phyloP scores from a whole-genome alignment of 2,329 filamentous ascomycete genomes.

The Thermoascus crustaceus region DNA sequence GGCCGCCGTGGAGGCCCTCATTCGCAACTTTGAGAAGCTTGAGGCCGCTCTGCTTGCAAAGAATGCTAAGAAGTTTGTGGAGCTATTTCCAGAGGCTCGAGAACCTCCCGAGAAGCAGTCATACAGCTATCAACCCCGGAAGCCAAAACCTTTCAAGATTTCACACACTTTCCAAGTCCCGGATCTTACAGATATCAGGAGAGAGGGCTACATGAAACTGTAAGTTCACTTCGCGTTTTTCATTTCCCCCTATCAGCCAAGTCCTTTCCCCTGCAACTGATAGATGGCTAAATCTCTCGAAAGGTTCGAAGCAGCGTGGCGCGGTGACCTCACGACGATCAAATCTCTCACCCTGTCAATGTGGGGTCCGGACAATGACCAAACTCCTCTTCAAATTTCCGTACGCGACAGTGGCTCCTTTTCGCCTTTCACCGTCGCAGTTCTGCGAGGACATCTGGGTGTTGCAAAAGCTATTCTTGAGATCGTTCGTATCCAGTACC shows the following conservation, averaged over 20 bases:
- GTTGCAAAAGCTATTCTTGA: slow-evolving; percentile 60
- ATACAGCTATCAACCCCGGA: not conserved
- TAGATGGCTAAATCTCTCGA: too few species aligned
- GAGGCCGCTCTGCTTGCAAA: slow-evolving; percentile 48
- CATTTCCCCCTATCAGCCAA: too few species aligned
- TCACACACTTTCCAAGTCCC: slow-evolving; percentile 43
- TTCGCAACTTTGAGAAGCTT: slow-evolving; percentile 48
- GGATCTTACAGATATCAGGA: slow-evolving; percentile 46
- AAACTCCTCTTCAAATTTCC: slow-evolving; percentile 57
- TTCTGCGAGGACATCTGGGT: slow-evolving; percentile 56
- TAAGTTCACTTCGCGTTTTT: slow-evolving; percentile 33
- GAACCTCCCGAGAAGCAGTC: not conserved
- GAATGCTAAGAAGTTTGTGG: slow-evolving; percentile 58
- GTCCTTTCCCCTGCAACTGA: too few species aligned
- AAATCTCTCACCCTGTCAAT: slow-evolving; percentile 21
- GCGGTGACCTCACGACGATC: slow-evolving; percentile 57
- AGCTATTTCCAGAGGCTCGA: slow-evolving; percentile 50
- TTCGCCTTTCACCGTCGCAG: slow-evolving; percentile 60
- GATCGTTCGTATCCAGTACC: slow-evolving; percentile 62
- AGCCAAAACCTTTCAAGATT: slow-evolving; percentile 39
- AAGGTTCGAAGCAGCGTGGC: slow-evolving; percentile 59
- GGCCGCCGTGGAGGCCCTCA: slow-evolving; percentile 44
- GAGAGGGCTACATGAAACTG: slow-evolving; percentile 55
- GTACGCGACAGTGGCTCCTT: slow-evolving; percentile 45
- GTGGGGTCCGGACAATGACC: slow-evolving; percentile 39